Evolutionary conservation across 2,329 filamentous ascomycete genomes (phyloP), one percentile per base, ranked within the genome.

Genomic region (Calonectria crousiana): DNA sequence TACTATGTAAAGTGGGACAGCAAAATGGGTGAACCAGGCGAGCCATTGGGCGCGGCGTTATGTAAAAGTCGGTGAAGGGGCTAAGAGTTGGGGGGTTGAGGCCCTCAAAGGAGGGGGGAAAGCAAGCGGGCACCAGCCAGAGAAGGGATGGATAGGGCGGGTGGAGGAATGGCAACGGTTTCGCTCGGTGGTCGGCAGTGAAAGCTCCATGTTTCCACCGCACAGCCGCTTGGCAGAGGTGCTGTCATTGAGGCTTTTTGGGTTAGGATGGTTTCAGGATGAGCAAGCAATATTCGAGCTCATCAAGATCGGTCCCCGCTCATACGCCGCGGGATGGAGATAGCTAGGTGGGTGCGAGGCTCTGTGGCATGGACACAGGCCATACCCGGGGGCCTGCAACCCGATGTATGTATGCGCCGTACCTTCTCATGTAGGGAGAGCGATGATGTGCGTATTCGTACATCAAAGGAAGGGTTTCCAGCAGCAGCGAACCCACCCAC

Each of bases 11-110:
- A 60, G 79, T 76, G 79, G 79, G 77, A 79, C 78, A 60, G 70
- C 73, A 75, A 75, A 53, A 70, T 67, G 67, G 67, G 75, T 74
- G 78, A 80, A 72, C 70, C 75, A 71, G 65, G 73, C 71, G 76
- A 75, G 75, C 79, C 80, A 81, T 80, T 75, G 71, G 70, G 65
- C 76, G 76, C 67, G 76, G 76, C 65, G 69, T 75, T 67, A 67
- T 65, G 75, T 73, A 81, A 82, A 82, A 82, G 81, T 82, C 81
- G 81, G 81, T 82, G 81, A 82, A 80, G 79, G 73, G 73, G 69
- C 73, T 75, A 82, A 80, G 41, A 44, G n/a, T n/a, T n/a, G n/a
- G 41, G 79, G 74, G 73, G 69, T 74, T 75, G 74, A 74, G 75
- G 65, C 74, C 68, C 67, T 72, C 72, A 66, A 23, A 73, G 69